These are phyloP conservation scores for Suillus placidus DNA, from an alignment of 768 basidiomycete genomes.

Conservation along the genomic window DNA sequence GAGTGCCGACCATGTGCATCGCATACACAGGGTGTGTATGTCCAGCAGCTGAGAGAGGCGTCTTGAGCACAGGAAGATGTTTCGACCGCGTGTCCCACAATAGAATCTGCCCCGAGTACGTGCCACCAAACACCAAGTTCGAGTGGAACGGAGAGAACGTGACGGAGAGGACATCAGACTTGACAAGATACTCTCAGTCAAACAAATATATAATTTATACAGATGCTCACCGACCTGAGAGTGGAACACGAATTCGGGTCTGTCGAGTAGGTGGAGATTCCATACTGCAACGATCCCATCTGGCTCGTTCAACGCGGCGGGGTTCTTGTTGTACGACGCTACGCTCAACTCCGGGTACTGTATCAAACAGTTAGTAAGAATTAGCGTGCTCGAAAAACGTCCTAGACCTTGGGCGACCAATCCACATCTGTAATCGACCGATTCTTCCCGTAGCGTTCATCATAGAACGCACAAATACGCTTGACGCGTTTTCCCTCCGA, in stretches of 20 bases:
- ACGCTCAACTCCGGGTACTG: constrained; percentile 96
- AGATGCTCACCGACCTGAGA: constrained; percentile 71
- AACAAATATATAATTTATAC: neutral
- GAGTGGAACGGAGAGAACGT: constrained; percentile 98
- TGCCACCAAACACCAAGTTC: constrained; percentile 95
- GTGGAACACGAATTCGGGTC: constrained; percentile 98
- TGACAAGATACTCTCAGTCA: constrained; percentile 15
- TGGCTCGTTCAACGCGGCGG: constrained; percentile 90
- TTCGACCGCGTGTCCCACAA: constrained; percentile 98
- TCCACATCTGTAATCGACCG: constrained; percentile 95
- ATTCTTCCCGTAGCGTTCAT: constrained; percentile 90
- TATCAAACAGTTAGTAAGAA: constrained; percentile 8
- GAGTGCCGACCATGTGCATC: constrained; percentile 98
- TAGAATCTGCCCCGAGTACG: constrained; percentile 98
- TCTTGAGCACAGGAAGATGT: constrained; percentile 94
- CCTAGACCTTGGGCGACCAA: constrained; percentile 91
- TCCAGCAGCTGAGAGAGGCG: constrained; percentile 92
- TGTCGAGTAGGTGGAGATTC: constrained; percentile 93
- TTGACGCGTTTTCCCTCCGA: constrained; percentile 90
- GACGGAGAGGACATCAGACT: constrained; percentile 98
- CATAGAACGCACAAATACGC: constrained; percentile 91
- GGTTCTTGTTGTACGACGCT: constrained; percentile 98
- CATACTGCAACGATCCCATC: constrained; percentile 97
- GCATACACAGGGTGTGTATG: constrained; percentile 99
- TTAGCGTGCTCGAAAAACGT: neutral